A percentile compares a stretch with the other conserved stretches of the same genome.
These are phyloP conservation scores for Crataegus laevigata DNA, from an alignment of 306 rosid species.

Conservation along the genomic window DNA sequence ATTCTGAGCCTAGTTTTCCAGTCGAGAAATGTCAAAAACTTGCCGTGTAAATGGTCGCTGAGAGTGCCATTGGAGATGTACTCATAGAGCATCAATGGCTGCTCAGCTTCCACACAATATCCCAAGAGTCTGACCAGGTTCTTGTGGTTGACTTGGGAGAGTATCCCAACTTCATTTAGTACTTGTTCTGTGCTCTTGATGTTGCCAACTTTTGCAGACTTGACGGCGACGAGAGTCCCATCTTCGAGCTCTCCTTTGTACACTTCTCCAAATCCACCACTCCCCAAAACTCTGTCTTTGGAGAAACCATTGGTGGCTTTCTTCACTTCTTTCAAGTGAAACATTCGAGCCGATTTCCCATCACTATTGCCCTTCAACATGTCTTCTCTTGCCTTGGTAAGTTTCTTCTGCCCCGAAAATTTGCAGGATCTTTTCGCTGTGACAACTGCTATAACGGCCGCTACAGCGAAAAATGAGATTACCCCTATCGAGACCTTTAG, in stretches of 20 bases:
- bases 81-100: slow-evolving; percentile 88
- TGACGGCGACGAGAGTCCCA: slow-evolving; percentile 74
- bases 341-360: slow-evolving; percentile 55
- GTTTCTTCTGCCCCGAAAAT: slow-evolving; percentile 27
- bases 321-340: slow-evolving; percentile 66
- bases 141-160: slow-evolving; percentile 90
- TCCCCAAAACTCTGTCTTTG: slow-evolving; percentile 54
- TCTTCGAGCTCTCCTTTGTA: slow-evolving; percentile 77
- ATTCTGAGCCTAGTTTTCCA: slow-evolving; percentile 81
- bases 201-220: slow-evolving; percentile 82
- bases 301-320: slow-evolving; percentile 77
- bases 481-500: slow-evolving; percentile 39
- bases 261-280: slow-evolving; percentile 93
- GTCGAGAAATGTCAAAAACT: slow-evolving; percentile 53
- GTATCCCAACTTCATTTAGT: slow-evolving; percentile 84
- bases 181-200: slow-evolving; percentile 85
- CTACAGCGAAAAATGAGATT: slow-evolving; percentile 36
- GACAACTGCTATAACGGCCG: slow-evolving; percentile 30
- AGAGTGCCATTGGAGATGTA: slow-evolving; percentile 90
- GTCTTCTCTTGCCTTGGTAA: slow-evolving; percentile 52
- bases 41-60: slow-evolving; percentile 75
- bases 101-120: slow-evolving; percentile 77
- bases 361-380: slow-evolving; percentile 41
- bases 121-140: slow-evolving; percentile 82
- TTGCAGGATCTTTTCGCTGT: slow-evolving; percentile 30